Conservation (phyloP, 345 rosid genomes). For the Draba incana region DNA sequence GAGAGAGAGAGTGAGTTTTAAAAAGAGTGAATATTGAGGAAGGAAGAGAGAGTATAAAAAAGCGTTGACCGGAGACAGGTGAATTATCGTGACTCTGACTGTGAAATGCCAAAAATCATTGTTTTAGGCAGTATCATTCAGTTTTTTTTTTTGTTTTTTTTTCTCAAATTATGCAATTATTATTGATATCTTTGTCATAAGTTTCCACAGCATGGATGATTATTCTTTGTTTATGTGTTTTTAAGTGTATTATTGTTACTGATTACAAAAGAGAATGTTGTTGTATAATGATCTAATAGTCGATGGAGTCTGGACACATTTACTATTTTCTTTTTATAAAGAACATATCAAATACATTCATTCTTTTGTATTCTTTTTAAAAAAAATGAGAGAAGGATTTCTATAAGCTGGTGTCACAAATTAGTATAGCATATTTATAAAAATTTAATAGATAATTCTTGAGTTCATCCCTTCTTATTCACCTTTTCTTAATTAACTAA, state of each 20-base stretch:
- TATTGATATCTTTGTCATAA: constrained; percentile 23
- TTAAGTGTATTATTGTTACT: background rate
- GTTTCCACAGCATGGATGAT: constrained; percentile 16
- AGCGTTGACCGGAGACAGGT: constrained; percentile 37
- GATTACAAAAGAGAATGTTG: constrained; percentile 19
- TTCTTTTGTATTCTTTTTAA: too few species aligned
- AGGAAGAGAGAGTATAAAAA: constrained; percentile 29
- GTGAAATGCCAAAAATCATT: constrained; percentile 30
- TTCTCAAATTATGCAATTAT: constrained; percentile 1
- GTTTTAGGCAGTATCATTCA: background rate
- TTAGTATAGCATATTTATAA: too few species aligned
- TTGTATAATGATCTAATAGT: background rate
- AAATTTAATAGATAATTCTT: too few species aligned
- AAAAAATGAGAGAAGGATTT: too few species aligned
- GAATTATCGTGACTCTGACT: constrained; percentile 33
- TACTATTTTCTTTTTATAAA: too few species aligned
- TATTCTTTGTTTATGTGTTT: constrained; percentile 9
- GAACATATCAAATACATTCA: too few species aligned
- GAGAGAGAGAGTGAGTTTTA: constrained; percentile 1
- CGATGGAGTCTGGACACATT: background rate
- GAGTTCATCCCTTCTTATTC: too few species aligned
- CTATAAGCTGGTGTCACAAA: too few species aligned
- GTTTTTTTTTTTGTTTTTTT: too few species aligned
- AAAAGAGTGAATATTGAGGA: background rate
- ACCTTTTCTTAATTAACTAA: too few species aligned